Base-by-base conservation (phyloP, 495 filamentous ascomycete genomes). In the Chaetomium fimeti region DNA sequence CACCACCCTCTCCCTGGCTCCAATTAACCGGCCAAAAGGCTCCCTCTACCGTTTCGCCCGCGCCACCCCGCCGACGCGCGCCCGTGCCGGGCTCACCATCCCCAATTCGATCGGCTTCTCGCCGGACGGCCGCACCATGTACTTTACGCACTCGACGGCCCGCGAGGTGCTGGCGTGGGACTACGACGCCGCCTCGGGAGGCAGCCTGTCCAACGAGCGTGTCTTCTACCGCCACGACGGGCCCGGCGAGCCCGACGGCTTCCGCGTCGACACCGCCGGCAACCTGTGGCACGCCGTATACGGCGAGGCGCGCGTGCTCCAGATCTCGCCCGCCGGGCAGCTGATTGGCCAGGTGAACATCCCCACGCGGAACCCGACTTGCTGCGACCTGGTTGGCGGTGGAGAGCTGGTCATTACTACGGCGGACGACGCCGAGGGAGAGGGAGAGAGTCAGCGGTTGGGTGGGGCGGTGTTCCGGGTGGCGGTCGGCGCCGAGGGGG, bases 31-130 rank as follows among this genome's bases (percentile, higher is more conserved):
- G 53, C 16, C 9, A 49, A 24, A 40, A 82, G 79, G 79, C 40
- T 73, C 73, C 55, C 70, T 82, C 58, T 71, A 71, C 67, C 71
- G 74, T 36, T 79, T 82, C 69, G 63, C 74, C 70, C 54, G 36
- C 68, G 66, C 54, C 49, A 22, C 67, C 18, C 54, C 64, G 28
- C 48, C 65, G 28, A 52, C 68, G 27, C 29, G 38, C 25, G 54
- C 57, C 42, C 66, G 57, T 22, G 43, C 60, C 5, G 66, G 32
- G 20, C 62, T 94, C 57, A 88, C 82, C n/a, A 95, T 97, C 68
- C 92, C 93, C 54, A 97, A 98, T 75, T 88, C 89, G 56, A 86
- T 93, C 45, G 87, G 87, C 61, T 97, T 88, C 83, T 84, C 82
- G 51, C 77, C 78, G 18, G 85, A 91, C 69, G 78, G 85, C 67